These are phyloP conservation scores for Neofusicoccum parvum DNA, from an alignment of 2,329 filamentous ascomycete genomes.

Conservation along the genomic window DNA sequence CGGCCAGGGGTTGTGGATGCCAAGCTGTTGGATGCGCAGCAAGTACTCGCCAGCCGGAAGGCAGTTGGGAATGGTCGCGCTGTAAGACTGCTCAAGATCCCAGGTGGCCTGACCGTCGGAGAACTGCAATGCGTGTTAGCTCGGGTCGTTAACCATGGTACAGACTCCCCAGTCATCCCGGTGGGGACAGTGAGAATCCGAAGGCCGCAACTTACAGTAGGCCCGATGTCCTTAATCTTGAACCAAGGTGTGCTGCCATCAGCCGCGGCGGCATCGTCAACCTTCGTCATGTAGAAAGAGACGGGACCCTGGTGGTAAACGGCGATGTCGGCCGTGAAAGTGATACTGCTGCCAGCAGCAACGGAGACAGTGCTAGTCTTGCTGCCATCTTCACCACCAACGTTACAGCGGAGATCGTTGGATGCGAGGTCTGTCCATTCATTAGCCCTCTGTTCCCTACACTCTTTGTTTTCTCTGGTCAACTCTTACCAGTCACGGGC, in stretches of 20 bases:
- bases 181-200: neutral
- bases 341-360: constrained; percentile 36
- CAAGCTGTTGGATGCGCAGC: constrained; percentile 15
- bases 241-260: constrained; percentile 43
- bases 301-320: constrained; percentile 44
- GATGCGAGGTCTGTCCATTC: constrained; percentile 27
- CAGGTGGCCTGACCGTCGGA: constrained; percentile 35
- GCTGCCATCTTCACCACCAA: constrained; percentile 32
- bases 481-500: constrained; percentile 32
- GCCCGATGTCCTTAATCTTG: constrained; percentile 43
- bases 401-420: constrained; percentile 40
- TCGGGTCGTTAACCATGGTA: no score
- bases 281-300: constrained; percentile 42
- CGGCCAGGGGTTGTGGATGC: constrained; percentile 14
- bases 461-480: neutral
- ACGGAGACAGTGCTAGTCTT: constrained; percentile 38
- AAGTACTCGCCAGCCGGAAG: constrained; percentile 23
- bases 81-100: constrained; percentile 33
- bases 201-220: constrained; percentile 22
- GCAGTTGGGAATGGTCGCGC: constrained; percentile 28
- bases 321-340: constrained; percentile 39
- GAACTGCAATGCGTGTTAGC: constrained; percentile 27
- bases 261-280: constrained; percentile 33
- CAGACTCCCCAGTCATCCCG: no score
- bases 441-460: neutral